These are phyloP conservation scores for Pachysandra terminalis DNA, from an alignment of 164 flowering plant genomes.

Conservation along the genomic window DNA sequence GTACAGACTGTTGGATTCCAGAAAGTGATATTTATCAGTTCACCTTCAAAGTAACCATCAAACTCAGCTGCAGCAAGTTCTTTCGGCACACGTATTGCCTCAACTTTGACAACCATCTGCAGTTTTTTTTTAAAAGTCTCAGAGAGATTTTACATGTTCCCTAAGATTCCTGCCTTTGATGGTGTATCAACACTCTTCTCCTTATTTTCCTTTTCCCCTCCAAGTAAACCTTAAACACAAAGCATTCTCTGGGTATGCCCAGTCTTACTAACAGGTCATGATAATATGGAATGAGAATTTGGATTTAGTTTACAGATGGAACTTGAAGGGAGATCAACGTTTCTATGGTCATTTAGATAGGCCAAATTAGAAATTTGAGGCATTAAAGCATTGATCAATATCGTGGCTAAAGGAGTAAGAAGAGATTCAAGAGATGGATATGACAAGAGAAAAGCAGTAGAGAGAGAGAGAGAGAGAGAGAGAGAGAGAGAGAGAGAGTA, in stretches of 20 bases:
- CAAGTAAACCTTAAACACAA: constrained; percentile 55
- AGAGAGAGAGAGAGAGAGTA: too few relatives aligned
- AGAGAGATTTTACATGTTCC: constrained; percentile 85
- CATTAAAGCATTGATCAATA: constrained; percentile 18
- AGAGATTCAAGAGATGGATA: too few relatives aligned
- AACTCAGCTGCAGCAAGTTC: constrained; percentile 86
- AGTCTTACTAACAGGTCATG: constrained; percentile 17
- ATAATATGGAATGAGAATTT: constrained; percentile 16
- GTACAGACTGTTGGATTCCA: constrained; percentile 90
- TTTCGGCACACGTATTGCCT: too few relatives aligned
- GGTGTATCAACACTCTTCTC: constrained; percentile 56
- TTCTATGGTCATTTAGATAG: too few relatives aligned
- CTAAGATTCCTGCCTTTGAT: constrained; percentile 79
- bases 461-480: too few relatives aligned
- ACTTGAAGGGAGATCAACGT: constrained; percentile 8
- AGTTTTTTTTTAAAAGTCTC: constrained; percentile 95
- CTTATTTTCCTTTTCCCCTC: constrained; percentile 67
- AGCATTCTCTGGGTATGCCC: constrained; percentile 20
- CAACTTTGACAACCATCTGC: constrained; percentile 96
- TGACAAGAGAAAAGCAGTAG: too few relatives aligned
- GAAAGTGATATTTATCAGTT: constrained; percentile 83
- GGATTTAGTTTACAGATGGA: constrained; percentile 17
- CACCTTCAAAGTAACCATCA: constrained; percentile 96
- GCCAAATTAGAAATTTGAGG: constrained; percentile 12
- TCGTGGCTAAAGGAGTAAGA: constrained; percentile 14